Conservation (phyloP, 225 moss, liverwort and hornwort species). For the Sphagnum tenellum region DNA sequence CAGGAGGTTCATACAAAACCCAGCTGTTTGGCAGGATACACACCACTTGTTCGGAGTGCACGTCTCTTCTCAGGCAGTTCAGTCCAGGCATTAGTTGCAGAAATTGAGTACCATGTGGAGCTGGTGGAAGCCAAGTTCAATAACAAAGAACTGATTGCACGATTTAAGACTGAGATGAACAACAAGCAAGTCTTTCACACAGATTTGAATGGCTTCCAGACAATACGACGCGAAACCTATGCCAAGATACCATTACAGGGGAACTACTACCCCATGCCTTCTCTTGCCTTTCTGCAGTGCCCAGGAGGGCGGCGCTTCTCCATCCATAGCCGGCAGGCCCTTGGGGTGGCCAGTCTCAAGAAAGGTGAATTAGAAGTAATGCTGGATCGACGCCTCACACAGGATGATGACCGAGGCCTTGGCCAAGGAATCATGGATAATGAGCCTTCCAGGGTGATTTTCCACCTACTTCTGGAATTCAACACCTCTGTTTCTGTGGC, state of each 20-base stretch:
- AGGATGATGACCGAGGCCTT: conserved; percentile 89
- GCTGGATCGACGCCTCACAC: conserved; percentile 72
- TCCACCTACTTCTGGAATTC: conserved; percentile 70
- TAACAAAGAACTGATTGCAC: conserved; percentile 71
- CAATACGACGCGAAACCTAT: conserved; percentile 70
- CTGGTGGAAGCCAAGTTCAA: conserved; percentile 51
- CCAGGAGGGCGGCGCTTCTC: conserved; percentile 87
- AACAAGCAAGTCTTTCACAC: conserved; percentile 75
- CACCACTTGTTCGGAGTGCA: conserved; percentile 68
- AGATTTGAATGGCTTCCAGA: conserved; percentile 94
- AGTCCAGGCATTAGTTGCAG: conserved; percentile 62
- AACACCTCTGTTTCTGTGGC: conserved; percentile 23
- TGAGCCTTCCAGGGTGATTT: conserved; percentile 68
- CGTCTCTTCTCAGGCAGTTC: conserved; percentile 70
- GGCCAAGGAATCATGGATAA: conserved; percentile 87
- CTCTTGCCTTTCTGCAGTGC: conserved; percentile 87
- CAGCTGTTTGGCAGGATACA: conserved; percentile 20
- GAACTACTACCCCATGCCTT: conserved; percentile 98
- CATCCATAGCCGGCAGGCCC: conserved; percentile 82
- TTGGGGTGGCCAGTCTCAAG: conserved; percentile 82
- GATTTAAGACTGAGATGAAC: conserved; percentile 84
- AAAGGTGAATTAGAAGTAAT: conserved; percentile 93
- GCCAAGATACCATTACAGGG: conserved; percentile 87
- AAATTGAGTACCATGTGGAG: conserved; percentile 80
- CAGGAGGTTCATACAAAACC: conserved; percentile 75